Evolutionary conservation across 2,329 filamentous ascomycete species (phyloP), one percentile per base, ranked within the genome.

Genomic region (Knoxdaviesia capensis): DNA sequence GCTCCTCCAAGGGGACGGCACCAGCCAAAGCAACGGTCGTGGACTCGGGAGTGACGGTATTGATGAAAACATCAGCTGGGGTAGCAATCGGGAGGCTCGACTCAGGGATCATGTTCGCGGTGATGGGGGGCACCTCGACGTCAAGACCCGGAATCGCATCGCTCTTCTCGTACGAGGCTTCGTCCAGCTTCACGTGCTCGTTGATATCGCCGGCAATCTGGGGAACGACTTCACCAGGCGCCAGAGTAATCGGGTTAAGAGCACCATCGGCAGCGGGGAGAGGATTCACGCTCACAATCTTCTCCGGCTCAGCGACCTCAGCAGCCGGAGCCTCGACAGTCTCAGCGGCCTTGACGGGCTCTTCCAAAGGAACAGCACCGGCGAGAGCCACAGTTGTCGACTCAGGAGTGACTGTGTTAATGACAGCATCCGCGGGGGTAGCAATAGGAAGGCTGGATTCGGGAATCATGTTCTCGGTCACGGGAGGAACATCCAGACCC

Each of bases 101-200:
- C 61, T 92, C 84, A 11, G 85, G 84, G 48, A 90, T 86, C 56
- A 82, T 64, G 58, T 68, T 77, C 47, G 65, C 69, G 38, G 69
- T 64, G 44, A 77, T 59, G 7, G 68, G 64, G 31, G 74, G 71
- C 34, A 77, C 54, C 43, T 65, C 59, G 40, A 66, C 61, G n/a
- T 38, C 40, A 7, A 38, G 35, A 50, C 69, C 69, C 41, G 69
- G 66, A 35, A 76, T 58, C 44, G 75, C 70, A 52, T 80, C 80
- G 48, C 77, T 76, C 59, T 82, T 83, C 57, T 90, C 80, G 59
- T 94, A 94, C 1, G 84, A 87, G 50, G 76, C 81, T 57, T 84
- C 71, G 56, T 94, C 87, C 29, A 82, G 70, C 52, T 77, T 74
- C 53, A 93, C 70, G 41, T 85, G 78, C 45, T 64, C 63, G 55